phyloP scores from a whole-genome alignment of 225 moss, liverwort and hornwort genomes.

The Rhytidiadelphus loreus region DNA sequence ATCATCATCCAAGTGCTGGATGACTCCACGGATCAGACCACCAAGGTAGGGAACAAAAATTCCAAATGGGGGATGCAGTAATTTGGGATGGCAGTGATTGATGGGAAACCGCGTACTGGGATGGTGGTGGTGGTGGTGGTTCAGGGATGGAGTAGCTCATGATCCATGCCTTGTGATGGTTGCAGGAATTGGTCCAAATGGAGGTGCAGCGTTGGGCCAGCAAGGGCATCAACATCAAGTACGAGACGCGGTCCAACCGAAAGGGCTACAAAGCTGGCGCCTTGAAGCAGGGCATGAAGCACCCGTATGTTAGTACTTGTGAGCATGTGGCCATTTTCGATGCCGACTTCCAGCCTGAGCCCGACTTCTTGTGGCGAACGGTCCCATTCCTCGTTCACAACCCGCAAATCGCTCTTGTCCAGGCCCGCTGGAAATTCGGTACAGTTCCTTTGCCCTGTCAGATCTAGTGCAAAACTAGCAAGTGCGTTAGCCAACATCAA shows the following conservation, averaged over 20 bases:
- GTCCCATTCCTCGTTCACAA: conserved; percentile 66
- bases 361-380: conserved; percentile 57
- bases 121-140: too few relatives aligned
- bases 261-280: conserved; percentile 80
- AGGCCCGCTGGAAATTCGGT: conserved; percentile 71
- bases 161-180: background rate
- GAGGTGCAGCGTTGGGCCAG: conserved; percentile 81
- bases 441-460: background rate
- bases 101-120: background rate
- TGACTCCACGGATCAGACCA: conserved; percentile 69
- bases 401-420: conserved; percentile 53
- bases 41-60: conserved; percentile 43
- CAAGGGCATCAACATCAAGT: conserved; percentile 84
- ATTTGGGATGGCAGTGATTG: background rate
- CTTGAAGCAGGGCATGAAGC: conserved; percentile 65
- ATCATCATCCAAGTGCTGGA: conserved; percentile 83
- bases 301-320: conserved; percentile 43
- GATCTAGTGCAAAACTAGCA: background rate
- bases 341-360: conserved; percentile 78
- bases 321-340: conserved; percentile 76
- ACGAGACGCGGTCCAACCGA: conserved; percentile 53
- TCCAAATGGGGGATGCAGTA: background rate
- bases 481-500: background rate
- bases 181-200: conserved; percentile 63
- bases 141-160: background rate